phyloP scores from a whole-genome alignment of 441 rosid genomes.

The Francoa sonchifolia region DNA sequence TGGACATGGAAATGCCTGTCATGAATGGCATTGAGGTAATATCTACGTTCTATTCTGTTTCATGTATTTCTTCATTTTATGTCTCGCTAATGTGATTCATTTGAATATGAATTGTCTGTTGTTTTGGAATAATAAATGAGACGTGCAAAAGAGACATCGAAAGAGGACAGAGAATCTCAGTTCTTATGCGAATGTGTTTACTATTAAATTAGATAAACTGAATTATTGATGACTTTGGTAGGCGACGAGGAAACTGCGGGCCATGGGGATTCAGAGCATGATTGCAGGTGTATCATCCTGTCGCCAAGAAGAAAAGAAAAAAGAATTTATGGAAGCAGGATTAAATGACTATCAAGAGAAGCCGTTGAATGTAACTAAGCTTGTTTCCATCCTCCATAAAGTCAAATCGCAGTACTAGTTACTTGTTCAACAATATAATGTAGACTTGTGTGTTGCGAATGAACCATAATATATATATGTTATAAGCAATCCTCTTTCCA shows the following conservation, averaged over 20 bases:
- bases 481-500: too few relatives aligned
- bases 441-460: too few relatives aligned
- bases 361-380: constrained; percentile 60
- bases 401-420: too few relatives aligned
- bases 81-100: background rate
- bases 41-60: background rate
- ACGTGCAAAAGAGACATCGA: too few relatives aligned
- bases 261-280: constrained; percentile 55
- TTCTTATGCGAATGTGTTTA: too few relatives aligned
- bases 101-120: background rate
- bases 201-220: too few relatives aligned
- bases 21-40: constrained; percentile 74
- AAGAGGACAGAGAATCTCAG: too few relatives aligned
- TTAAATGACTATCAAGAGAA: constrained; percentile 68
- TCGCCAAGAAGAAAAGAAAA: constrained; percentile 25
- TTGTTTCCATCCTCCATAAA: constrained; percentile 37
- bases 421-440: too few relatives aligned
- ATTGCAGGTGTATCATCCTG: constrained; percentile 62
- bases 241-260: constrained; percentile 65
- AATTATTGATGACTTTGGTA: too few relatives aligned
- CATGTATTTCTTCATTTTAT: background rate
- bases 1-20: constrained; percentile 90
- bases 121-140: too few relatives aligned
- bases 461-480: too few relatives aligned
- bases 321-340: constrained; percentile 66